These are phyloP conservation scores for Coemansia sp. DNA, from an alignment of 371 early-diverging fungal species.

Conservation along the genomic window DNA sequence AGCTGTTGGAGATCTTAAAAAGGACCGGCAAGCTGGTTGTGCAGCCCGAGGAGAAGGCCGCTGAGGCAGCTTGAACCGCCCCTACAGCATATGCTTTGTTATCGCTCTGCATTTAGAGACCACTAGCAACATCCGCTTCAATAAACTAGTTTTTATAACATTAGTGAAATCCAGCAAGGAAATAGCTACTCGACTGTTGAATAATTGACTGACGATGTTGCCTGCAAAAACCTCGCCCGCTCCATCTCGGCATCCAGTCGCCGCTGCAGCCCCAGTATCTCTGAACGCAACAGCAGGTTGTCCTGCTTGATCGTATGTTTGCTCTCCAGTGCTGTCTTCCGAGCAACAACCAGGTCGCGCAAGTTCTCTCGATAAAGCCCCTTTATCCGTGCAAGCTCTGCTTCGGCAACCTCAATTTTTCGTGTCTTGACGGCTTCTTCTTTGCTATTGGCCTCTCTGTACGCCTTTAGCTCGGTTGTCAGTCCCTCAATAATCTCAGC, in stretches of 20 bases:
- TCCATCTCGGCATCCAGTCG: constrained; percentile 49
- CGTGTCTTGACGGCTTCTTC: constrained; percentile 28
- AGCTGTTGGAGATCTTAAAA: constrained; percentile 54
- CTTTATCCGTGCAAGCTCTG: constrained; percentile 47
- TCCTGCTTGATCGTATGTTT: constrained; percentile 47
- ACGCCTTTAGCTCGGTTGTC: constrained; percentile 32
- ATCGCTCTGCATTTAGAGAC: no score
- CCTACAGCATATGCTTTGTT: neutral
- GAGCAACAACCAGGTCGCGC: constrained; percentile 43
- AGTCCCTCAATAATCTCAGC: constrained; percentile 48
- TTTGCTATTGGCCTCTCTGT: constrained; percentile 16
- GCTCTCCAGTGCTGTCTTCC: constrained; percentile 42
- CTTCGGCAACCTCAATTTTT: constrained; percentile 35
- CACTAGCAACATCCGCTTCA: neutral
- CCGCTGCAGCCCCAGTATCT: constrained; percentile 47
- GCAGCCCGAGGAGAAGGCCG: neutral
- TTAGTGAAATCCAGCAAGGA: neutral
- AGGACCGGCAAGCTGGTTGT: constrained; percentile 55
- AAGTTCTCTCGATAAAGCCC: constrained; percentile 49
- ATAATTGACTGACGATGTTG: constrained; percentile 11
- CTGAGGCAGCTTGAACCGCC: neutral
- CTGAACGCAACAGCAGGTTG: constrained; percentile 46
- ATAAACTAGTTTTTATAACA: neutral
- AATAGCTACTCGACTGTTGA: neutral
- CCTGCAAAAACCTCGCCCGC: constrained; percentile 35